Percentiles rank a stretch among this genome's conserved stretches.
These are phyloP conservation scores for Podaxis sp. DNA, from an alignment of 768 basidiomycete species.

Conservation along the genomic window DNA sequence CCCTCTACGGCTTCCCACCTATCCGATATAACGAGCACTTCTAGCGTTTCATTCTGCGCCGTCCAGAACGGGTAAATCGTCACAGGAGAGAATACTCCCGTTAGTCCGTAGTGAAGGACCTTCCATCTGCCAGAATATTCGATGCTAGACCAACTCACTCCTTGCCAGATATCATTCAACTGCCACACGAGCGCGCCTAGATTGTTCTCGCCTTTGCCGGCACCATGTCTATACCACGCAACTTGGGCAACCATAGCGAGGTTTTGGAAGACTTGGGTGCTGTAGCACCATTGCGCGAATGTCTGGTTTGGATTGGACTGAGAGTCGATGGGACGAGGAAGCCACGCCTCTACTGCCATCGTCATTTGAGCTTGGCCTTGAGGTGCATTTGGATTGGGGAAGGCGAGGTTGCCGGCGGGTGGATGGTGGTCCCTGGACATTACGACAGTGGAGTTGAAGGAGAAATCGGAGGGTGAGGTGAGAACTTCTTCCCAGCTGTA, in stretches of 20 bases:
- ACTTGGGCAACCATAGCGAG: constrained; percentile 58
- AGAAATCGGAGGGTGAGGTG: constrained; percentile 43
- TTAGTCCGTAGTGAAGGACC: constrained; percentile 48
- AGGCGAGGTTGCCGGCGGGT: constrained; percentile 45
- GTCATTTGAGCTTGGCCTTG: constrained; percentile 53
- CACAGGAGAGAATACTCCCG: constrained; percentile 40
- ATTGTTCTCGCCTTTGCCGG: constrained; percentile 54
- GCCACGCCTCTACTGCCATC: constrained; percentile 46
- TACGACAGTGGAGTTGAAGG: constrained; percentile 55
- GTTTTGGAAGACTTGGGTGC: constrained; percentile 56
- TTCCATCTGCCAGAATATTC: constrained; percentile 61
- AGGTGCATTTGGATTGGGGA: constrained; percentile 51
- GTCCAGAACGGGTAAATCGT: constrained; percentile 56
- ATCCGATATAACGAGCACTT: constrained; percentile 50
- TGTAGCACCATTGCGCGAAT: constrained; percentile 62
- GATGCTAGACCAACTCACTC: constrained; percentile 49
- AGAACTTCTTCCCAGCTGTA: constrained; percentile 59
- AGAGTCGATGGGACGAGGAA: constrained; percentile 45
- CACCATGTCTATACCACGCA: constrained; percentile 56
- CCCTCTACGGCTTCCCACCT: constrained; percentile 43
- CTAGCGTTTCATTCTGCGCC: constrained; percentile 39
- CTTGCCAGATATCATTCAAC: constrained; percentile 60
- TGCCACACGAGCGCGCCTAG: constrained; percentile 58
- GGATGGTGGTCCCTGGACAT: constrained; percentile 54
- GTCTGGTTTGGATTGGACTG: constrained; percentile 49